Evolutionary conservation across 306 rosid species (phyloP), one percentile per base, ranked within the genome.

Genomic region (Luffa aegyptiaca): DNA sequence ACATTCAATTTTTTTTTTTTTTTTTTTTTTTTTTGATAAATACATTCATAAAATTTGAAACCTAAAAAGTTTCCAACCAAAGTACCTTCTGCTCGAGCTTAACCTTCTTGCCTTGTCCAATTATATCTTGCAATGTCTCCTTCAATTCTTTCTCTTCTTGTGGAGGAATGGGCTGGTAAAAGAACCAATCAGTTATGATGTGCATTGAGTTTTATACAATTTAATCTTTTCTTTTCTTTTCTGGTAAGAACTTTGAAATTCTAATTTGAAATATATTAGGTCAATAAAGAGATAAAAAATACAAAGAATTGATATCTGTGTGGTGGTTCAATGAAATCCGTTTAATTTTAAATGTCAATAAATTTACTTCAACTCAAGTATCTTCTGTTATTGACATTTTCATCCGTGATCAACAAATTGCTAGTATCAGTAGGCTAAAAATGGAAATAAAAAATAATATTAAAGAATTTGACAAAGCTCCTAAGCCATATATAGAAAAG

Each of bases 131-230:
- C 79, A 96, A 79, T 76, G 97, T 89, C 62, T 89, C 94, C 87
- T 86, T 91, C 91, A 95, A 82, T 44, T 90, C 99, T 81, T 87
- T 89, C 90, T 93, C 99, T 86, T 95, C 99, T 80, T 89, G 89
- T 37, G 96, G 76, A 10, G 99, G 97, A 83, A 93, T 91, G 79
- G 97, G 88, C 98, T 96, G 85, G 72, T 37, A 75, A 72, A 64
- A 71, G 63, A 80, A 80, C 78, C 12, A 82, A 82, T 78, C 49
- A 80, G 80, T 45, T 63, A 31, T 56, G 14, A 17, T 16, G 52
- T 72, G 37, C 2, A 53, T 68, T 45, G 44, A 65, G 80, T 7
- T 46, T 14, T 21, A 46, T 44, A 71, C 37, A 20, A 46, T 71
- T 71, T 71, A 46, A 39, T 69, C 21, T 69, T 20, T 42, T 8